phyloP scores from a whole-genome alignment of 2,329 filamentous ascomycete species.

The Calcarisporium arbuscula region DNA sequence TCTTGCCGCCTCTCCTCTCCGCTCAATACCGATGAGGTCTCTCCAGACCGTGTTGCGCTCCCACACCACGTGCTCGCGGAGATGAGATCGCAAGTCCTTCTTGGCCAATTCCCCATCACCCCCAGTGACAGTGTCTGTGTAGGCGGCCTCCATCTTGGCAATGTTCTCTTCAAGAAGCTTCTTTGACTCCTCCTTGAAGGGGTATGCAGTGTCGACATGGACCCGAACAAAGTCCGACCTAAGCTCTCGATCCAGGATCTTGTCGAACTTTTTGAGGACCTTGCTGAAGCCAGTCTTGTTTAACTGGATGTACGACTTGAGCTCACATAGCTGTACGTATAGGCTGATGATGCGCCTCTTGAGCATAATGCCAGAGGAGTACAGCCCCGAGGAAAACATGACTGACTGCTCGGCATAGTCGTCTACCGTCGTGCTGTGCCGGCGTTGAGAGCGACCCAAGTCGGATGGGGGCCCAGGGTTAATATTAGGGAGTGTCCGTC shows the following conservation, averaged over 20 bases:
- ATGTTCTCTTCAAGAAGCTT: conserved; percentile 66
- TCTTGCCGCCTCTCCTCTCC: conserved; percentile 89
- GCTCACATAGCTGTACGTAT: conserved; percentile 89
- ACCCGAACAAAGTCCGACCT: conserved; percentile 70
- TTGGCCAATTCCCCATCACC: conserved; percentile 72
- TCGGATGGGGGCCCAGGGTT: conserved; percentile 60
- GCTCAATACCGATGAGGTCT: conserved; percentile 97
- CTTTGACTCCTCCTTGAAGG: conserved; percentile 71
- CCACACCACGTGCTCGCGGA: conserved; percentile 97
- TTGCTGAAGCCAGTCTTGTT: conserved; percentile 97
- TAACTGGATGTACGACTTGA: conserved; percentile 92
- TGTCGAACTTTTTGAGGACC: conserved; percentile 97
- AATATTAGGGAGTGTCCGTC: conserved; percentile 37
- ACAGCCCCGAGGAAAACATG: conserved; percentile 53
- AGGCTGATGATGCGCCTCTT: conserved; percentile 85
- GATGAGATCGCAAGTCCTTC: conserved; percentile 80
- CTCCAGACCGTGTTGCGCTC: conserved; percentile 98
- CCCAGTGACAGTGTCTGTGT: conserved; percentile 74
- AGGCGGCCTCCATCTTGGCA: conserved; percentile 66
- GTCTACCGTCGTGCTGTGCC: conserved; percentile 65
- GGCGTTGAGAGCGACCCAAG: conserved; percentile 44
- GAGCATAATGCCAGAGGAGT: conserved; percentile 69
- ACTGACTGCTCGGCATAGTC: conserved; percentile 74
- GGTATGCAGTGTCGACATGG: conserved; percentile 70
- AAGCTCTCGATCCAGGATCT: conserved; percentile 79